Percentiles rank a stretch among this genome's conserved stretches.
phyloP scores from a whole-genome alignment of 139 green algal genomes.

The Coelastrella sp. region DNA sequence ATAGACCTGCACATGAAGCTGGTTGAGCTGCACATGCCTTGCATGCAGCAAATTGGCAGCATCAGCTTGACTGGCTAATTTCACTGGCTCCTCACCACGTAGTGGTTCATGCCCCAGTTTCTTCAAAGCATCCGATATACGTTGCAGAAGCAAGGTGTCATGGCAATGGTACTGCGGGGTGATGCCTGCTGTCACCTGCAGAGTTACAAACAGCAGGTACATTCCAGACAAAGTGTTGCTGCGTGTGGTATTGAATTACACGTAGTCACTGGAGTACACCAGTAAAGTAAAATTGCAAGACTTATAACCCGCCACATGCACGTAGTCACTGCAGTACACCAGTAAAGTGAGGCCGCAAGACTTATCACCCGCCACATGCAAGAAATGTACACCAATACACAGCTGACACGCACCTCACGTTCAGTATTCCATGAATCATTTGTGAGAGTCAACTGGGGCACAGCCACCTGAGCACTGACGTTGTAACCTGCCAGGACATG shows the following conservation, averaged over 20 bases:
- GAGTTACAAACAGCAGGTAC: not conserved
- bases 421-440: slow-evolving; percentile 18
- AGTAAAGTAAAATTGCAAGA: not conserved
- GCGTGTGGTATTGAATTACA: not conserved
- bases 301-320: not conserved
- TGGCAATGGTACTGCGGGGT: not conserved
- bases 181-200: slow-evolving; percentile 8
- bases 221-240: no score
- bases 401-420: not conserved
- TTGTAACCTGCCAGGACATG: not conserved
- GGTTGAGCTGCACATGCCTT: no score
- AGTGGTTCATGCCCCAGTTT: slow-evolving; percentile 5
- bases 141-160: not conserved
- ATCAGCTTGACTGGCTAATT: no score
- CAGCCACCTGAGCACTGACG: not conserved
- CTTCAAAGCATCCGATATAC: not conserved
- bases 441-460: slow-evolving; percentile 17
- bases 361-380: not conserved
- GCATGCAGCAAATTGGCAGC: no score
- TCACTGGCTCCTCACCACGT: not conserved
- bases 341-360: not conserved
- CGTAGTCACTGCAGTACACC: not conserved
- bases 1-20: no score
- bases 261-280: not conserved
- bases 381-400: not conserved